Base-by-base conservation (phyloP, 2,329 filamentous ascomycete species). In the Huntiella savannae region DNA sequence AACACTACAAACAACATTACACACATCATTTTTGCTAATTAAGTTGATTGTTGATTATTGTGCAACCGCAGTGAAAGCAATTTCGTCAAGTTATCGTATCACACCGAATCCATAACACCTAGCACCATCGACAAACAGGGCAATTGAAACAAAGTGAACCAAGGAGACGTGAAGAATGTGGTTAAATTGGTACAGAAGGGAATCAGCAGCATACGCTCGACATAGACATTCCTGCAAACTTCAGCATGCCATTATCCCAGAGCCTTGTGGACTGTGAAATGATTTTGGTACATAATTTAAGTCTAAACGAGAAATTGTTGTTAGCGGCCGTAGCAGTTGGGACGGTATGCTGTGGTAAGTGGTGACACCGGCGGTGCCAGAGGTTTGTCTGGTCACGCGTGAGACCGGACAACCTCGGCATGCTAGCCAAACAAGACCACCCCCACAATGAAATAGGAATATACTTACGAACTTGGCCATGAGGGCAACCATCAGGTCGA, bases 401-500 rank as follows among this genome's bases (percentile, higher is more conserved):
- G 22, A 10, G 8, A 28, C 22, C 22, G 22, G 22, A 28, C 22
- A 28, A 28, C 22, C 2, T 28, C 22, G 22, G 22, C 7, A 28
- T 8, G 3, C 22, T 7, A 10, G 8, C 22, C 1, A 28, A 10
- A 7, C 22, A 7, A 15, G 8, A n/a, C 4, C 4, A 22, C 33
- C 7, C 15, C 22, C 6, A 40, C 6, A 16, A 44, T 17, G 28
- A 33, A 11, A 35, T 2, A 8, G 41, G 37, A 40, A 17, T 34
- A 49, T 49, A 76, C 73, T 59, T 74, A 83, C 77, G 71, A 82
- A 83, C 75, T 86, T 86, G 79, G 80, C 82, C 81, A 86, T 86
- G 73, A 86, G 82, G 71, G 81, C 81, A 84, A 86, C 76, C 81
- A 86, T 86, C 62, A 84, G 78, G 62, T 84, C 79, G 79, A 84